Evolutionary conservation across 805 yeast genomes (phyloP), one percentile per base, ranked within the genome.

Genomic region (Ogataea neopini): DNA sequence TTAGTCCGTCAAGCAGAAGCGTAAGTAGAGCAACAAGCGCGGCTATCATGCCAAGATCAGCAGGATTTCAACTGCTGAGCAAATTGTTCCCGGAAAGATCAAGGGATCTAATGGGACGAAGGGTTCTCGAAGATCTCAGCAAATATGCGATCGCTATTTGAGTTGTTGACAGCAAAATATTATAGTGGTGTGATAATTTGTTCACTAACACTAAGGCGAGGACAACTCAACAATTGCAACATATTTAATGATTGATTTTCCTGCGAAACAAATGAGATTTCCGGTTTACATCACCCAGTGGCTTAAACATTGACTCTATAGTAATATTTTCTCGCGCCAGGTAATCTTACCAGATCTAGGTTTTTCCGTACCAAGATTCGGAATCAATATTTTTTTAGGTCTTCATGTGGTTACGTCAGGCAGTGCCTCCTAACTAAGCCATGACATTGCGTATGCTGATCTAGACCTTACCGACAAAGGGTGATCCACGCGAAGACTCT

Each of bases 331-430:
- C 8, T 22, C 4, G 11, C 30, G 30, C 14, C 30, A 28, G 23
- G 23, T 34, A 34, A 34, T 22, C 37, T 34, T 34, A 18, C 20
- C 37, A 34, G 37, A 34, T 9, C 6, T n/a, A 34, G 15, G 37
- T 11, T 34, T 34, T 34, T 34, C 37, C 37, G 37, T 20, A 17
- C 37, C 22, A 5, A 34, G 10, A 19, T n/a, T 18, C 37, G 37
- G 37, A 34, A 19, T 34, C 37, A 34, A 11, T 28, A 8, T 34
- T 34, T 34, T 34, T 34, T 34, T 34, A 9, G 13, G 37, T 14
- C 11, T 3, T 4, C n/a, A 34, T 5, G 22, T 23, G 14, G n/a
- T 9, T 10, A 5, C 8, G 25, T 5, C 7, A 19, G 37, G 37
- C 37, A 34, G 23, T 34, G 37, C 22, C 18, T n/a, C 17, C 5